phyloP scores from a whole-genome alignment of 2,329 filamentous ascomycete genomes.

The Xylaria sp. region DNA sequence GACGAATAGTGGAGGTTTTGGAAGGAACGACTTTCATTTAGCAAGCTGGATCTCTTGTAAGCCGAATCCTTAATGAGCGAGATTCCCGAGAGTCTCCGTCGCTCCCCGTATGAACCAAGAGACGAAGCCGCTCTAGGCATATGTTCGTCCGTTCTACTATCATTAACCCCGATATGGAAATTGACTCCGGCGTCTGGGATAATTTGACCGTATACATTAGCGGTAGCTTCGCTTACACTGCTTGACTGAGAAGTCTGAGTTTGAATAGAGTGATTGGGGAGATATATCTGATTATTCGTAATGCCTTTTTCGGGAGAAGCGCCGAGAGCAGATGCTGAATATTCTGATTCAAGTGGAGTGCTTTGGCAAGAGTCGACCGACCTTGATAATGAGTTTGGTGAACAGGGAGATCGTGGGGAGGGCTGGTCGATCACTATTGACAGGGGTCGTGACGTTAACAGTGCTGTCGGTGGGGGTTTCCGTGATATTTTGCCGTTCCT shows the following conservation, averaged over 20 bases:
- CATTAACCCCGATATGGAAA: background rate
- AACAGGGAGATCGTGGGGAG: constrained; percentile 52
- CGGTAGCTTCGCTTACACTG: background rate
- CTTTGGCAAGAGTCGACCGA: constrained; percentile 19
- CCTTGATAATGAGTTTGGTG: constrained; percentile 33
- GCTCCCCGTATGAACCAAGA: constrained; percentile 34
- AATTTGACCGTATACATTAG: background rate
- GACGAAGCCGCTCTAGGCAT: constrained; percentile 41
- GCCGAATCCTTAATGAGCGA: constrained; percentile 25
- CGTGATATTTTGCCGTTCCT: constrained; percentile 44
- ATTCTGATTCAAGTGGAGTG: constrained; percentile 23
- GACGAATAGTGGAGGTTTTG: constrained; percentile 33
- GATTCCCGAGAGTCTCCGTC: constrained; percentile 34
- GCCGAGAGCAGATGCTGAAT: constrained; percentile 8
- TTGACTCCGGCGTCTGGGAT: background rate
- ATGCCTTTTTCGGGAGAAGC: constrained; percentile 24
- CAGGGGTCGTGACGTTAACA: constrained; percentile 61
- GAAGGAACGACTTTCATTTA: constrained; percentile 31
- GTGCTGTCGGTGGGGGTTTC: constrained; percentile 57
- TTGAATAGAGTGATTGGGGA: background rate
- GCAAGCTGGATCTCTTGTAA: constrained; percentile 36
- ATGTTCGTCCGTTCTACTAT: constrained; percentile 19
- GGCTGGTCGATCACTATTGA: constrained; percentile 66
- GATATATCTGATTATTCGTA: background rate
- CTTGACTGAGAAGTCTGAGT: constrained; percentile 4